Percentiles rank a stretch among this genome's conserved stretches.
phyloP scores from a whole-genome alignment of 306 rosid genomes.

The Corylus avellana region DNA sequence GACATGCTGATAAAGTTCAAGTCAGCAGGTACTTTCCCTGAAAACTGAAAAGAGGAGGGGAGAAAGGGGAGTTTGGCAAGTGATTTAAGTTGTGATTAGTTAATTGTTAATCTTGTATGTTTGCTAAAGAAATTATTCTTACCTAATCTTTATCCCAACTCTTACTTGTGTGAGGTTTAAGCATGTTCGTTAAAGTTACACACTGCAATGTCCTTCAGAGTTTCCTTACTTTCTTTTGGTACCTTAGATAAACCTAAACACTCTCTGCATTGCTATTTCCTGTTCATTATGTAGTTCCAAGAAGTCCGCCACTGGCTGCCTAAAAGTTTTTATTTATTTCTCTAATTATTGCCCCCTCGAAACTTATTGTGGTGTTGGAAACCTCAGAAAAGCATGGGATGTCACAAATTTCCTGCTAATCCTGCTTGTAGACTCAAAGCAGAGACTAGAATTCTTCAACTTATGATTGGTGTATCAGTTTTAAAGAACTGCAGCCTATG shows the following conservation, averaged over 20 bases:
- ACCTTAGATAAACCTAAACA: not conserved
- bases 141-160: not conserved
- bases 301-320: not conserved
- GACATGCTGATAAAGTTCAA: too few species aligned
- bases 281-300: not conserved
- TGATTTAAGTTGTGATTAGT: not conserved
- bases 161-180: constrained; percentile 1
- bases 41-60: too few species aligned
- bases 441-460: not conserved
- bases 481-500: not conserved
- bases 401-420: not conserved
- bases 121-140: not conserved
- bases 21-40: too few species aligned
- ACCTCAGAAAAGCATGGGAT: not conserved
- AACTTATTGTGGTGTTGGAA: not conserved
- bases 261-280: not conserved
- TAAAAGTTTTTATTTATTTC: not conserved
- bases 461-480: not conserved
- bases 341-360: not conserved
- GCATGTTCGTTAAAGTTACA: not conserved
- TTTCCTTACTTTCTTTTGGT: not conserved
- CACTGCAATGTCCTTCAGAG: not conserved
- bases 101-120: not conserved
- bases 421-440: constrained; percentile 1
- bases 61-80: not conserved